Percentiles rank a stretch among this genome's conserved stretches.
phyloP scores from a whole-genome alignment of 2,329 filamentous ascomycete species.

The Aspergillus unguis region DNA sequence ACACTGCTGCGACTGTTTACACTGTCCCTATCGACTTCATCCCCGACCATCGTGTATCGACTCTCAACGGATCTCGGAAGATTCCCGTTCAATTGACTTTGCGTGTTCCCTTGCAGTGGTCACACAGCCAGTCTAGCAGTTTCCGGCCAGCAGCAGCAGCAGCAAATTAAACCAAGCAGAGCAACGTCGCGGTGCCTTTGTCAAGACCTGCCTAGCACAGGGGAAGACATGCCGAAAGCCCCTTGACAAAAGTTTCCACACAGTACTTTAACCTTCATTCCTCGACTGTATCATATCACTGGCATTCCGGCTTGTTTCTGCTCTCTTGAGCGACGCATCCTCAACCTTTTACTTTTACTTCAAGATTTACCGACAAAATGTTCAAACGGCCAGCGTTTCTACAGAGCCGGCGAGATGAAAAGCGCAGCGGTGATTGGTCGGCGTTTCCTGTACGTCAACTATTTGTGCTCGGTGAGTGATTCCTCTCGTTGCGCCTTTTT shows the following conservation, averaged over 20 bases:
- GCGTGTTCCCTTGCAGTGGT: constrained; percentile 18
- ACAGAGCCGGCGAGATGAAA: constrained; percentile 29
- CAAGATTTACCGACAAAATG: constrained; percentile 23
- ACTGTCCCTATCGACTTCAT: constrained; percentile 1
- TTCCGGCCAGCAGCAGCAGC: constrained; percentile 7
- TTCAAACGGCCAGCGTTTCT: constrained; percentile 34
- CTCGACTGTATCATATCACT: constrained; percentile 30
- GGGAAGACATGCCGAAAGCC: constrained; percentile 22
- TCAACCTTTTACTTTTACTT: background rate
- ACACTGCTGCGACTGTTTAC: background rate
- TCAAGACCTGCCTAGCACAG: constrained; percentile 13
- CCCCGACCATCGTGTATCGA: no score
- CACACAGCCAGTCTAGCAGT: constrained; percentile 8
- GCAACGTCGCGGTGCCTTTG: constrained; percentile 1
- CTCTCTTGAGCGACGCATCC: constrained; percentile 12
- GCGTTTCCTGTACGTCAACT: constrained; percentile 59
- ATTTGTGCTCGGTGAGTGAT: constrained; percentile 45
- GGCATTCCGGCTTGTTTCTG: constrained; percentile 11
- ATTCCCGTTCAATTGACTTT: constrained; percentile 15
- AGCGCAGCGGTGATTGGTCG: constrained; percentile 33
- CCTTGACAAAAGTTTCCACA: constrained; percentile 19
- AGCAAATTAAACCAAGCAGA: constrained; percentile 8
- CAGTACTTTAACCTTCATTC: constrained; percentile 23
- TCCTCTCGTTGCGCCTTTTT: background rate
- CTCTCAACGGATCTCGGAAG: background rate